Base-by-base conservation (phyloP, 805 yeast genomes). In the Cyberlindnera mycetangii region DNA sequence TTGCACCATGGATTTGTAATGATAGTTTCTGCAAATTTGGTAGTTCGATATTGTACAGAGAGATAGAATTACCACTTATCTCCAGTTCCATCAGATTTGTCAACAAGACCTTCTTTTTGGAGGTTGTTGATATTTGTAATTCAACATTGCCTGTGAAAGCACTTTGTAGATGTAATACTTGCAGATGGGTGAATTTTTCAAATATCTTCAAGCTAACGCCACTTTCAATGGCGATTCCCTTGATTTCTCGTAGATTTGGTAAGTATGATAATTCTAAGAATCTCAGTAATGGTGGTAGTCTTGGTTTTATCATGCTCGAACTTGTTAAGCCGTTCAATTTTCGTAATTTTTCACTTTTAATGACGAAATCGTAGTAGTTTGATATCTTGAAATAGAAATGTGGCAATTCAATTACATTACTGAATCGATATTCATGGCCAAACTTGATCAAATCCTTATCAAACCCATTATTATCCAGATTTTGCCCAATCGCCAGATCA, bases 21-120 rank as follows among this genome's bases (percentile, higher is more conserved):
- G 41, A 18, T 3, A 58, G 21, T 2, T 18, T 34, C 6, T 38
- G 24, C 21, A 58, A 19, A 0, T 22, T 25, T 11, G 62, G 60
- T 2, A 55, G 14, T 3, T 32, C 12, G 6, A 45, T 18, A 19
- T 44, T 28, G 3, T 38, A 32, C 15, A 58, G 37, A 0, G 50
- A 45, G 3, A 56, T 28, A 6, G 60, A 49, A 35, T 56, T 58
- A 5, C 62, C 62, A 5, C 46, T 45, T 3, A 58, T 50, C 10
- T 41, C 38, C 16, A 58, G 36, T 0, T 18, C 33, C 31, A 21
- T 43, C 24, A 58, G 39, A 7, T 31, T 42, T 7, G 16, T 11
- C 25, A 57, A 32, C 4, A 45, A 8, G 8, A 12, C 14, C n/a
- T 21, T 11, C 40, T 30, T 2, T 39, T 28, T 7, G 27, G 17